phyloP scores from a whole-genome alignment of 2,329 filamentous ascomycete genomes.

The Chaetothyriales sp. region DNA sequence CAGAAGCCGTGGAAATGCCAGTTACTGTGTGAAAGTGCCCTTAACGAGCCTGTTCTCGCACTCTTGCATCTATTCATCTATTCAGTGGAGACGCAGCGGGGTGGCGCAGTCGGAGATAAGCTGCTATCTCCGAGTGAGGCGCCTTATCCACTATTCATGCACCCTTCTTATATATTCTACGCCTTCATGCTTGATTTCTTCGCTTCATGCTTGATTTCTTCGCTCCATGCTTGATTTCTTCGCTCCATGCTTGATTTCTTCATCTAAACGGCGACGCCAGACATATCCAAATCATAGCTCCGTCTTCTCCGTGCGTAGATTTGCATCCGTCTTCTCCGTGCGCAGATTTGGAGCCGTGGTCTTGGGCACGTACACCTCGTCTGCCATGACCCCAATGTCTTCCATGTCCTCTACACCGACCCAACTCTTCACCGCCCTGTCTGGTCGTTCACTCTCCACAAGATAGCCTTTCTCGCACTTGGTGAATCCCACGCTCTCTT shows the following conservation, averaged over 20 bases:
- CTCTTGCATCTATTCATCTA: background rate
- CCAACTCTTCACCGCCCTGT: background rate
- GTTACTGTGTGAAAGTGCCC: background rate
- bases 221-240: too few species aligned
- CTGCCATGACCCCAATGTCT: background rate
- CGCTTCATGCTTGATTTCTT: too few species aligned
- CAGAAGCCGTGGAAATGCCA: background rate
- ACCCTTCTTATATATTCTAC: too few species aligned
- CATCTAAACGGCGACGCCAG: too few species aligned
- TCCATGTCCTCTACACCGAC: background rate
- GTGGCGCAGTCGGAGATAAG: background rate
- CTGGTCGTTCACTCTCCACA: constrained; percentile 24
- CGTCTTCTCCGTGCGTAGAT: background rate
- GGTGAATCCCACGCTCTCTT: constrained; percentile 22
- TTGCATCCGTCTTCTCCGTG: background rate
- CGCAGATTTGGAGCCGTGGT: background rate
- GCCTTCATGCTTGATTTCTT: too few species aligned
- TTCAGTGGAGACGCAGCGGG: background rate
- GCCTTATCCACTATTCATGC: too few species aligned
- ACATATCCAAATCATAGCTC: too few species aligned
- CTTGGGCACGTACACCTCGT: background rate
- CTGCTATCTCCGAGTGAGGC: background rate
- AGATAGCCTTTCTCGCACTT: constrained; percentile 27
- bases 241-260: too few species aligned
- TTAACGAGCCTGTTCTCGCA: background rate